Conservation (phyloP, 345 rosid species). For the Raphanus raphanistrum region DNA sequence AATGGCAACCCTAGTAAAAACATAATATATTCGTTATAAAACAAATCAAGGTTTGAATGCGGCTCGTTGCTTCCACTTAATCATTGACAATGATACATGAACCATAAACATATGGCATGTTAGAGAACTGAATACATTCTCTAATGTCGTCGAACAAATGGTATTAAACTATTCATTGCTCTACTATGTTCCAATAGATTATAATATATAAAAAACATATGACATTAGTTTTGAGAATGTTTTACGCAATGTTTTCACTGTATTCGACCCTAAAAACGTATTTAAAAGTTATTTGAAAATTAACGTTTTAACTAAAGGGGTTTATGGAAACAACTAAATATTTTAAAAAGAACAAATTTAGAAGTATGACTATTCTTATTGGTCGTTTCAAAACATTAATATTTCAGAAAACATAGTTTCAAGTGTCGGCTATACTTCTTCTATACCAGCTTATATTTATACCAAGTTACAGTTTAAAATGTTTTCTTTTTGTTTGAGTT, state of each 20-base stretch:
- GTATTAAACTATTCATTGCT: not conserved
- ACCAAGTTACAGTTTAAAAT: not conserved
- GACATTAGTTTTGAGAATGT: not conserved
- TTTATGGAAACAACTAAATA: not conserved
- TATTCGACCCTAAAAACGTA: not conserved
- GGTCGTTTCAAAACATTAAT: not conserved
- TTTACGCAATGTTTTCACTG: not conserved
- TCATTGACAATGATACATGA: conserved; percentile 28
- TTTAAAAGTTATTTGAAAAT: not conserved
- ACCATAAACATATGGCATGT: conserved; percentile 27
- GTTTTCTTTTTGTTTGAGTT: not conserved
- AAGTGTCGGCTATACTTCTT: not conserved
- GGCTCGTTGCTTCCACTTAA: conserved; percentile 32
- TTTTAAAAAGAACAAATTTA: not conserved
- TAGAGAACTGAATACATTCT: conserved; percentile 16
- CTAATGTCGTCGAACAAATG: not conserved
- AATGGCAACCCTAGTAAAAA: not conserved
- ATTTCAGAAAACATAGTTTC: not conserved
- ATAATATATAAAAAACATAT: not conserved
- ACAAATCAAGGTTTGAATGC: conserved; percentile 5
- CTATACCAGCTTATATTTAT: not conserved
- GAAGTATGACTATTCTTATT: not conserved
- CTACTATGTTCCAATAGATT: conserved; percentile 1
- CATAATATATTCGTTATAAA: not conserved
- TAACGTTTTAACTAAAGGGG: not conserved